Percentiles rank a stretch among this genome's conserved stretches.
These are phyloP conservation scores for Urtica urens DNA, from an alignment of 306 rosid genomes.

Conservation along the genomic window DNA sequence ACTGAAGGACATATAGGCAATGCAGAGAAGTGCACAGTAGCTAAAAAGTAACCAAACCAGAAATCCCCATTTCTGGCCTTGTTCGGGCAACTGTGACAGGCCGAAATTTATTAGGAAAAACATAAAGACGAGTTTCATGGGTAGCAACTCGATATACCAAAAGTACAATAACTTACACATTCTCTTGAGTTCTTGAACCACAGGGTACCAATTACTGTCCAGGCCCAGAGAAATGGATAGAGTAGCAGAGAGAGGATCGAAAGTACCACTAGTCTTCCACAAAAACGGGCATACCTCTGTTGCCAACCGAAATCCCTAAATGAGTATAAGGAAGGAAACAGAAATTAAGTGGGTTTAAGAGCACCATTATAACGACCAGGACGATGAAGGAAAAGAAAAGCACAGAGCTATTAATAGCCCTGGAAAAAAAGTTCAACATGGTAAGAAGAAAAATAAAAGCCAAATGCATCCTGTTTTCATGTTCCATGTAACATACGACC, in stretches of 20 bases:
- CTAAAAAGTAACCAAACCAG: conserved; percentile 97
- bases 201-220: conserved; percentile 86
- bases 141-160: background rate
- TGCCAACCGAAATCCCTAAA: conserved; percentile 95
- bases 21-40: conserved; percentile 77
- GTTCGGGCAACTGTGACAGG: conserved; percentile 63
- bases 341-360: background rate
- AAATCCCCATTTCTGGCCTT: conserved; percentile 97
- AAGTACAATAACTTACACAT: conserved; percentile 51
- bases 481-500: too few species aligned
- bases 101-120: conserved; percentile 19
- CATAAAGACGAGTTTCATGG: conserved; percentile 1
- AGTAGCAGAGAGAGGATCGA: conserved; percentile 70
- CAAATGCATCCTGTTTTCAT: too few species aligned
- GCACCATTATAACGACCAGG: too few species aligned
- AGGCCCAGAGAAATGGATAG: conserved; percentile 94
- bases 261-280: conserved; percentile 84
- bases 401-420: too few species aligned
- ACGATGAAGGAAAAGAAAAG: too few species aligned
- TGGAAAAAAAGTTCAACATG: too few species aligned
- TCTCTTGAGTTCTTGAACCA: conserved; percentile 68
- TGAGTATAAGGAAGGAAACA: conserved; percentile 21
- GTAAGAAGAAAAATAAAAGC: too few species aligned
- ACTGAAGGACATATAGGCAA: conserved; percentile 82
- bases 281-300: conserved; percentile 94